Evolutionary conservation across 306 rosid genomes (phyloP).

Genomic region (Glycine soja): DNA sequence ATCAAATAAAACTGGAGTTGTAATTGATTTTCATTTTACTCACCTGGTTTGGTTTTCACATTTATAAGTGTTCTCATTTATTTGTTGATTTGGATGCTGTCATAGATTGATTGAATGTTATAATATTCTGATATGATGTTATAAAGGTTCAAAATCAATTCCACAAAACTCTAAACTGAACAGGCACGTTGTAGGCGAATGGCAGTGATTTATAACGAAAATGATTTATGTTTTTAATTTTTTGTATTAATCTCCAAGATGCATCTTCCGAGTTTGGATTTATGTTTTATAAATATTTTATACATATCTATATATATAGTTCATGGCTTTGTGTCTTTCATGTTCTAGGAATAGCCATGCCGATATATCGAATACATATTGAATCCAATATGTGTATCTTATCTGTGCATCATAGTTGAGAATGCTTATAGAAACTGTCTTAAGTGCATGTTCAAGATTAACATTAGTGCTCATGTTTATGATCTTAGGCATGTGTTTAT

Average conservation of each 20-base stretch:
- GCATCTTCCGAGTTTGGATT: background rate
- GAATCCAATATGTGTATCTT: background rate
- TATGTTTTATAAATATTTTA: background rate
- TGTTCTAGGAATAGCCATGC: background rate
- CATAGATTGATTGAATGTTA: background rate
- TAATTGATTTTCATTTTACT: constrained; percentile 7
- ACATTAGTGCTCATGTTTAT: background rate
- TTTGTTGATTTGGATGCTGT: background rate
- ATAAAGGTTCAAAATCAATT: background rate
- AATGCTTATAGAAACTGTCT: background rate
- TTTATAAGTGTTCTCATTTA: background rate
- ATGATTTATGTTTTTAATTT: too few species aligned
- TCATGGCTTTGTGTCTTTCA: background rate
- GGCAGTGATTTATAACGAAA: too few species aligned
- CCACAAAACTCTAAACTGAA: too few species aligned
- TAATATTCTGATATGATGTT: background rate
- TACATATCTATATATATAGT: background rate
- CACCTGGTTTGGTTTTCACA: background rate
- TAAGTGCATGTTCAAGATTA: constrained; percentile 8
- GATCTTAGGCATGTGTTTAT: background rate
- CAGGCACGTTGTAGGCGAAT: too few species aligned
- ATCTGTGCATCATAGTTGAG: background rate
- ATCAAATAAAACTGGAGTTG: background rate
- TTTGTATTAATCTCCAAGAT: too few species aligned
- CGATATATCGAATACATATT: background rate